Evolutionary conservation across 441 rosid species (phyloP).

Genomic region (Raphanus hybrid): DNA sequence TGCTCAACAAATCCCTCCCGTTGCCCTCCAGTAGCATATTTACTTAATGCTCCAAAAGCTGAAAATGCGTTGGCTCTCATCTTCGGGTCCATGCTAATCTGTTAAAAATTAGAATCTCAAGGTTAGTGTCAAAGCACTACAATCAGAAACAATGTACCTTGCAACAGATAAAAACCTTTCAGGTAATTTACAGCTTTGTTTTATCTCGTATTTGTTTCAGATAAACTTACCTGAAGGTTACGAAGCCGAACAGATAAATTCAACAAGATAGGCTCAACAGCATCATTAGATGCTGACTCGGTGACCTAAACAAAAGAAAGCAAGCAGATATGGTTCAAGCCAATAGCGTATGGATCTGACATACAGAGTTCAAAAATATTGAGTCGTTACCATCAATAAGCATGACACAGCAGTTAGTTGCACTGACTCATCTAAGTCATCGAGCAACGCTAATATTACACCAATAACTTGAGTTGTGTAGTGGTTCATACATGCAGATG

Average conservation of each 20-base stretch:
- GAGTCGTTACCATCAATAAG: slow-evolving; percentile 65
- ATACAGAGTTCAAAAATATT: slow-evolving; percentile 20
- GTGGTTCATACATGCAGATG: slow-evolving; percentile 75
- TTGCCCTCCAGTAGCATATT: slow-evolving; percentile 72
- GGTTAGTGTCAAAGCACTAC: slow-evolving; percentile 18
- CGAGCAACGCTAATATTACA: slow-evolving; percentile 90
- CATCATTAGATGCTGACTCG: slow-evolving; percentile 79
- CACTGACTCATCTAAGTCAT: slow-evolving; percentile 91
- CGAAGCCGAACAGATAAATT: slow-evolving; percentile 91
- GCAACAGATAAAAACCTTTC: too few species aligned
- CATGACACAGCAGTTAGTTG: slow-evolving; percentile 97
- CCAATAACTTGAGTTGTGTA: slow-evolving; percentile 88
- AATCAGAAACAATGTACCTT: slow-evolving; percentile 3
- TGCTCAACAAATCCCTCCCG: slow-evolving; percentile 89
- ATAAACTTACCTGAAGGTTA: slow-evolving; percentile 72
- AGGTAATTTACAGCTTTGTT: too few species aligned
- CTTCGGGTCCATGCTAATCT: slow-evolving; percentile 80
- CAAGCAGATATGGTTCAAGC: background rate
- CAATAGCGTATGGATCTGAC: background rate
- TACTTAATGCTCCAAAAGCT: slow-evolving; percentile 91
- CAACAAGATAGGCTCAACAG: slow-evolving; percentile 87
- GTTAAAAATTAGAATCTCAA: slow-evolving; percentile 35
- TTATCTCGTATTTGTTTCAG: background rate
- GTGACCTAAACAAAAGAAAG: slow-evolving; percentile 63
- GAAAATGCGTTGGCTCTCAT: slow-evolving; percentile 91